Evolutionary conservation across 2,329 filamentous ascomycete species (phyloP).

Genomic region (Epichloe typhina): DNA sequence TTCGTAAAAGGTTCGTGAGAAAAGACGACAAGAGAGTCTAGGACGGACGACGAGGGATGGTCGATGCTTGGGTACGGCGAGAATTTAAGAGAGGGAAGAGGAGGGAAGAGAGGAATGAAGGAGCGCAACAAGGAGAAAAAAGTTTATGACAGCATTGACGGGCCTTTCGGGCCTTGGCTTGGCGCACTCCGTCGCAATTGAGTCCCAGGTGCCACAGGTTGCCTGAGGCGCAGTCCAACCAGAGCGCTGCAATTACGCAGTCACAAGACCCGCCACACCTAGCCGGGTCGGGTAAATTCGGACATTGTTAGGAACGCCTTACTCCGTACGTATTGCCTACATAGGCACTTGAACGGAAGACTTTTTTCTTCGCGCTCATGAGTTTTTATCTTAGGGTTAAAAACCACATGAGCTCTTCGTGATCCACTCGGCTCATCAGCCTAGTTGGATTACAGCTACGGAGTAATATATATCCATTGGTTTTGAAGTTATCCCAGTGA

Average conservation of each 20-base stretch:
- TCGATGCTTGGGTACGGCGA: conserved; percentile 1
- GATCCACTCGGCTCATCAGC: neutral
- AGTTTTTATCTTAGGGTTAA: too few relatives aligned
- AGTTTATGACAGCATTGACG: conserved; percentile 29
- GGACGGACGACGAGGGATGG: conserved; percentile 1
- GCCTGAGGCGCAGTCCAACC: conserved; percentile 26
- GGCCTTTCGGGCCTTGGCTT: neutral
- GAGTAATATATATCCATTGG: too few relatives aligned
- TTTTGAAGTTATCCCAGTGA: too few relatives aligned
- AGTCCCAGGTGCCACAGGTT: conserved; percentile 24
- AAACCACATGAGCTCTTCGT: neutral
- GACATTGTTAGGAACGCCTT: conserved; percentile 5
- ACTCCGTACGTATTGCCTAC: neutral
- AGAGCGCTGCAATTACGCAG: conserved; percentile 20
- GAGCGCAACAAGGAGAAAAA: conserved; percentile 9
- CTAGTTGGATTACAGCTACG: too few relatives aligned
- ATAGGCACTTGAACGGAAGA: too few relatives aligned
- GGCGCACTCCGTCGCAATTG: conserved; percentile 3
- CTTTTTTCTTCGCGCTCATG: too few relatives aligned
- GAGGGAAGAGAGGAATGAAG: conserved; percentile 10
- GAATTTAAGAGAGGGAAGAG: conserved; percentile 8
- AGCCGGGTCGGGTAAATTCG: conserved; percentile 23
- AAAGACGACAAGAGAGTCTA: conserved; percentile 1
- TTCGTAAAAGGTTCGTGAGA: conserved; percentile 6
- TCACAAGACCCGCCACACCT: conserved; percentile 7